Conservation (phyloP, 2,329 filamentous ascomycete genomes). For the Calonectria fujianensis region DNA sequence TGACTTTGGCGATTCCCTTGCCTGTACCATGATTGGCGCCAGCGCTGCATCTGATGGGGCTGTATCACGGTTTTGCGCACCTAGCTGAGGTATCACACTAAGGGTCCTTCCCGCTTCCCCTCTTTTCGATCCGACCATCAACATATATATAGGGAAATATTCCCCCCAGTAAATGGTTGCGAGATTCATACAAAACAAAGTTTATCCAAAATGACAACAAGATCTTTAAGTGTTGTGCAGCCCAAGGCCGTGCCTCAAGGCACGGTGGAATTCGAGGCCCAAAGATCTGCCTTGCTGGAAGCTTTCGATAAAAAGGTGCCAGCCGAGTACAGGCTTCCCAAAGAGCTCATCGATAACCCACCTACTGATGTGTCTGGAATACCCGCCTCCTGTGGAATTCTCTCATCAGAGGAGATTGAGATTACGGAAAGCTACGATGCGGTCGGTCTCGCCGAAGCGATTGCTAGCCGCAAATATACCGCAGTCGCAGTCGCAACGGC, state of each 20-base stretch:
- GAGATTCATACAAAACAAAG: neutral
- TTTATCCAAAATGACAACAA: neutral
- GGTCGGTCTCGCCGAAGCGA: constrained; percentile 62
- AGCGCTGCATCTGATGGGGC: neutral
- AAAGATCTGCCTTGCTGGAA: constrained; percentile 52
- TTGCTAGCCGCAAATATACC: constrained; percentile 60
- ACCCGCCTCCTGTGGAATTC: constrained; percentile 61
- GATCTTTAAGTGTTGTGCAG: constrained; percentile 44
- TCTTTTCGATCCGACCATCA: neutral
- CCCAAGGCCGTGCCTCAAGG: constrained; percentile 45
- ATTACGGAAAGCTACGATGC: constrained; percentile 70
- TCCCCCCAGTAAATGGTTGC: neutral
- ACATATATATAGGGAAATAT: too few relatives aligned
- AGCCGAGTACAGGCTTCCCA: constrained; percentile 53
- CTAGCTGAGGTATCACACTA: neutral
- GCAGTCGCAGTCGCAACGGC: constrained; percentile 66
- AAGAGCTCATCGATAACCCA: constrained; percentile 43
- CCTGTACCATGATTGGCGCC: neutral
- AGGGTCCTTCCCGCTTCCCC: neutral
- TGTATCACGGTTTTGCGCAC: neutral
- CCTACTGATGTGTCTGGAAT: constrained; percentile 43
- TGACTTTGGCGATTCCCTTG: neutral
- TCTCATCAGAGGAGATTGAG: constrained; percentile 65
- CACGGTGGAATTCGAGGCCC: constrained; percentile 52
- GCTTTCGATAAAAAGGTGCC: constrained; percentile 60